These are phyloP conservation scores for Rhynchospora breviuscula DNA, from an alignment of 176 grass and related monocot genomes.

Conservation along the genomic window DNA sequence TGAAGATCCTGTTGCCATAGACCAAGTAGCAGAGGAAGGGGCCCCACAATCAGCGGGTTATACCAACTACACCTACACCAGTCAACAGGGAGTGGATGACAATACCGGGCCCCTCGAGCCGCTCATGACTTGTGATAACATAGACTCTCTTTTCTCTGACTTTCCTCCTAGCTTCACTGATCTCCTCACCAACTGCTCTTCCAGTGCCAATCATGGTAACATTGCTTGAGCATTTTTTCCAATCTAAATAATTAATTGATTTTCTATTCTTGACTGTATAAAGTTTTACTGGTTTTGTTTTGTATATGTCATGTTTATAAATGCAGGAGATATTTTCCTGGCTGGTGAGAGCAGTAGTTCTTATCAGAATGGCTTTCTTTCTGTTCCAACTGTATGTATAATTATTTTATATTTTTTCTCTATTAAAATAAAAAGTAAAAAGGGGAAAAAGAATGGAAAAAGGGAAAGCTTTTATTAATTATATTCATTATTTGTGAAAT, in stretches of 20 bases:
- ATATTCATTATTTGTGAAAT: not conserved
- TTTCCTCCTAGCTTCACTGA: slow-evolving; percentile 24
- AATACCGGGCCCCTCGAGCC: not conserved
- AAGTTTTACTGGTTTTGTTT: not conserved
- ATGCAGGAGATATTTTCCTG: slow-evolving; percentile 5
- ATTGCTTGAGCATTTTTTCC: not conserved
- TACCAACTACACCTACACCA: not conserved
- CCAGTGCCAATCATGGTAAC: not conserved
- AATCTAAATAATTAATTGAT: not conserved
- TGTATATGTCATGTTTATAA: not conserved
- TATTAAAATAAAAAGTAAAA: not conserved
- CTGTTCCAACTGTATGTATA: not conserved
- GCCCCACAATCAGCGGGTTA: not conserved
- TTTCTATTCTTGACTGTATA: not conserved
- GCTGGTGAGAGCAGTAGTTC: not conserved
- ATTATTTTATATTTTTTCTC: not conserved
- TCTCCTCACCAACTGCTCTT: slow-evolving; percentile 18
- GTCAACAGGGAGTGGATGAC: not conserved
- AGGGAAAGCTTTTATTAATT: too few species aligned
- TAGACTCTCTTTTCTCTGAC: slow-evolving; percentile 14
- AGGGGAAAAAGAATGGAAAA: not conserved
- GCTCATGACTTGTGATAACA: slow-evolving; percentile 10
- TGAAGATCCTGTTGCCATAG: not conserved
- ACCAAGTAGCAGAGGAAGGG: not conserved
- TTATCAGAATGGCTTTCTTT: slow-evolving; percentile 1